Base-by-base conservation (phyloP, 768 basidiomycete genomes). In the Leccinellum albellum region DNA sequence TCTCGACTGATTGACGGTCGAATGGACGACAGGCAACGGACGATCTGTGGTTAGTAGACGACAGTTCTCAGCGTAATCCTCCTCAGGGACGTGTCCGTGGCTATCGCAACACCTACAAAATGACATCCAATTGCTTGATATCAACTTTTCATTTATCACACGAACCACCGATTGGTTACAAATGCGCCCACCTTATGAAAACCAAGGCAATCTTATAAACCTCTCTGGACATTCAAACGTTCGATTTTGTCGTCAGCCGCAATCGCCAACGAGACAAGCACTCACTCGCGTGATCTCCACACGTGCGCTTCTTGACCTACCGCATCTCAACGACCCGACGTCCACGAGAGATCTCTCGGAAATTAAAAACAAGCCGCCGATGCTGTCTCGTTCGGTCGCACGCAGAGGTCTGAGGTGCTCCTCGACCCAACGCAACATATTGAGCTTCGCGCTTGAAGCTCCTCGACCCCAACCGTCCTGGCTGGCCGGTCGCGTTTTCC, bases 51-150 rank as follows among this genome's bases (percentile, higher is more conserved):
- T 23, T 49, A 61, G 57, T 49, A 62, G 57, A 62, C 42, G 44
- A 63, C 48, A 57, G 24, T 70, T 66, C 64, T 61, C 53, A n/a
- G 42, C 53, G 50, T 37, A 63, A 70, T 70, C 66, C 66, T 63
- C 66, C 53, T 31, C 59, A 59, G 64, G 62, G 57, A 59, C 64
- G 45, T 55, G 29, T 64, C 61, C 59, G 62, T 61, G 48, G 52
- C 55, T 58, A 29, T 53, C 69, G 68, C 66, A 57, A 55, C 51
- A 47, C 23, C 44, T 31, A 33, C 35, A 37, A 53, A 26, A 55
- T 51, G 66, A 35, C 42, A 54, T 26, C 28, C 44, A 20, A 55
- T 51, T 56, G 28, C 58, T 58, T 56, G 60, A 59, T 58, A 67
- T 59, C 57, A 49, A 42, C 20, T 48, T 59, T 61, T 67, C 67